Percentiles rank a stretch among this genome's conserved stretches.
Conservation (phyloP, 257 asterid species). For the Solanum chmielewskii region DNA sequence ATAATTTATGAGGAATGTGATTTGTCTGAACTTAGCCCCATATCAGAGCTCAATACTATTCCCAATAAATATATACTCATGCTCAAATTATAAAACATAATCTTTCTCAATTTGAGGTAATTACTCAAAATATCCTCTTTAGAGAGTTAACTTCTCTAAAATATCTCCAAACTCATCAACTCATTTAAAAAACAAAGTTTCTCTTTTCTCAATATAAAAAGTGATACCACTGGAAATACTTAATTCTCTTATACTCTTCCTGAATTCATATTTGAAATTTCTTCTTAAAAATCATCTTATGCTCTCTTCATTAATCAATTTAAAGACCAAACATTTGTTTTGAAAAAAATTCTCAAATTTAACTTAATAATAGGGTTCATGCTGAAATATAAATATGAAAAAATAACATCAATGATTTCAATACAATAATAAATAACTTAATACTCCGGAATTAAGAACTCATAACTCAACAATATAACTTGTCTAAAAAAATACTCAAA, state of each 20-base stretch:
- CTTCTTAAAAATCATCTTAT: no score
- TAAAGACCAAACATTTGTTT: background rate
- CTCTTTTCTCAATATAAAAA: background rate
- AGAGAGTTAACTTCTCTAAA: background rate
- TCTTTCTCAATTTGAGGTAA: background rate
- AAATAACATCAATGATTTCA: no score
- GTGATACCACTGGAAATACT: background rate
- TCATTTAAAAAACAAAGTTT: background rate
- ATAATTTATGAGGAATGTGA: background rate
- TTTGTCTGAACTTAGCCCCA: background rate
- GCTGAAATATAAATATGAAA: background rate
- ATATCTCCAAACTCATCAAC: background rate
- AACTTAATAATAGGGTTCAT: background rate
- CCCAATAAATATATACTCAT: background rate
- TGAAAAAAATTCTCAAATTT: background rate
- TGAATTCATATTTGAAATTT: background rate
- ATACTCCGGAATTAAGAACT: background rate
- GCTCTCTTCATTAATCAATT: background rate
- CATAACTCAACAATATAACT: no score
- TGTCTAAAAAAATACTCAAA: no score
- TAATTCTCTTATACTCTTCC: background rate
- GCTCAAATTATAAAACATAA: background rate
- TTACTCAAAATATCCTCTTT: background rate
- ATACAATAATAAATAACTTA: background rate
- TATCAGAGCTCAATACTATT: background rate